phyloP scores from a whole-genome alignment of 345 rosid genomes.

The Salix purpurea region DNA sequence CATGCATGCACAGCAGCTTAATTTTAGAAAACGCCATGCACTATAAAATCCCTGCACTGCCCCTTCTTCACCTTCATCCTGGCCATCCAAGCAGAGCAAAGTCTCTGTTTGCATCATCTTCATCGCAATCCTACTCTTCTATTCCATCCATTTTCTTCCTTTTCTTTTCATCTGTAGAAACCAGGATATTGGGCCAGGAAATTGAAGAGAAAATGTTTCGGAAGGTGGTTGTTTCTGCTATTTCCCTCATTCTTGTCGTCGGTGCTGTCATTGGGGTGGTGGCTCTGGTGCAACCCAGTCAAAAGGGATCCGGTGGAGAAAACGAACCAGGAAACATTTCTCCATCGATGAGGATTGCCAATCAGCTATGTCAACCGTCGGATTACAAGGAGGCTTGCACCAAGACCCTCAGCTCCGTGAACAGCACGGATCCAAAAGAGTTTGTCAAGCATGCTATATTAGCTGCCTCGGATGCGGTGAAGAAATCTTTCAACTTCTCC shows the following conservation, averaged over 20 bases:
- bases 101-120: too few species aligned
- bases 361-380: background rate
- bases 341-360: background rate
- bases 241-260: background rate
- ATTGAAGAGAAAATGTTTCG: background rate
- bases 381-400: constrained; percentile 11
- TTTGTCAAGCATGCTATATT: constrained; percentile 3
- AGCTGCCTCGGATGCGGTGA: constrained; percentile 1
- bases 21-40: too few species aligned
- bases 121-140: too few species aligned
- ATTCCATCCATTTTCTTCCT: background rate
- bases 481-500: constrained; percentile 4
- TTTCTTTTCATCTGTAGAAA: background rate
- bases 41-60: too few species aligned
- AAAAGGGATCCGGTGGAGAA: background rate
- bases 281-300: background rate
- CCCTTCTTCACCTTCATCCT: too few species aligned
- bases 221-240: background rate
- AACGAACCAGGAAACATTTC: background rate
- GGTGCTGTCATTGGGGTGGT: background rate
- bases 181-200: background rate
- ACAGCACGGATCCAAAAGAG: constrained; percentile 17
- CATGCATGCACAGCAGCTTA: too few species aligned
- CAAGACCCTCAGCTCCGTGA: background rate
- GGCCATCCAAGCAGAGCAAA: too few species aligned